Percentiles rank a stretch among this genome's conserved stretches.
Evolutionary conservation across 2,329 filamentous ascomycete species (phyloP).

Genomic region (Xylariaceae sp.): DNA sequence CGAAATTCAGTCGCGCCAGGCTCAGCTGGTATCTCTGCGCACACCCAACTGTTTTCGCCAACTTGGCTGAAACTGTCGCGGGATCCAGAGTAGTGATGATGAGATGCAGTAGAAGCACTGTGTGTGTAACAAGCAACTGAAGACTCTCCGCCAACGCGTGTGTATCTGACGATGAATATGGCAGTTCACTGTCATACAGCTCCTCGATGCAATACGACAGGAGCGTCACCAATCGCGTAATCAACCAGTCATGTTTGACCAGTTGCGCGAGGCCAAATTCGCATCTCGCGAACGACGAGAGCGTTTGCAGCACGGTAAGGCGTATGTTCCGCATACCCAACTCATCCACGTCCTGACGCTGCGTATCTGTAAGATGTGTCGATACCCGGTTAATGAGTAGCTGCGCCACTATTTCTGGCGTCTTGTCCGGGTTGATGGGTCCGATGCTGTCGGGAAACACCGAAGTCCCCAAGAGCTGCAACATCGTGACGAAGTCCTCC

Average conservation of each 20-base stretch:
- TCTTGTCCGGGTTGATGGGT: conserved; percentile 49
- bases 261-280: conserved; percentile 62
- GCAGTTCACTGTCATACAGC: conserved; percentile 60
- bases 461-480: conserved; percentile 65
- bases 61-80: conserved; percentile 55
- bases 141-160: conserved; percentile 29
- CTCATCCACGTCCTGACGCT: conserved; percentile 38
- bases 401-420: conserved; percentile 40
- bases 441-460: conserved; percentile 62
- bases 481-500: conserved; percentile 58
- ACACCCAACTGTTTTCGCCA: conserved; percentile 65
- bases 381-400: conserved; percentile 60
- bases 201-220: conserved; percentile 64
- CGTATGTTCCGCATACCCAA: conserved; percentile 41
- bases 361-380: conserved; percentile 56
- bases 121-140: conserved; percentile 45
- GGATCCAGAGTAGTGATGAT: conserved; percentile 38
- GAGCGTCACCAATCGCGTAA: conserved; percentile 71
- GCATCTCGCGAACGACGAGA: conserved; percentile 59
- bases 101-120: conserved; percentile 47
- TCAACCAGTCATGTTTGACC: conserved; percentile 61
- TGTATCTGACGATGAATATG: conserved; percentile 20
- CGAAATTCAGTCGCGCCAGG: conserved; percentile 80
- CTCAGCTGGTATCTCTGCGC: conserved; percentile 79
- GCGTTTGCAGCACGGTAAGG: conserved; percentile 47